Evolutionary conservation across 2,329 filamentous ascomycete genomes (phyloP).

Genomic region (Talaromyces piceae): DNA sequence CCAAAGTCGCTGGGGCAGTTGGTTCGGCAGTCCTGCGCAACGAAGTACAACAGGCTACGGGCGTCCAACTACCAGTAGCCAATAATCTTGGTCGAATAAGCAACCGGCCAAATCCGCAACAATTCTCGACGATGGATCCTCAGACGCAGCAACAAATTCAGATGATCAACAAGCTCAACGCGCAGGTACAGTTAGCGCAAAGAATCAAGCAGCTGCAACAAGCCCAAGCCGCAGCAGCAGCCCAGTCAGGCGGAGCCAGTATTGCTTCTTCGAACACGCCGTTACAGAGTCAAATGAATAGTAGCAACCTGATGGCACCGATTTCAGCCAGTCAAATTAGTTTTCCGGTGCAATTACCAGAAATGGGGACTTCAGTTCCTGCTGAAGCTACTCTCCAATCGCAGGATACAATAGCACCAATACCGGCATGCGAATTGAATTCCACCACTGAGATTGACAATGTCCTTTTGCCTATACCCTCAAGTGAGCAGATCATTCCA

Average conservation of each 20-base stretch:
- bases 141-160: conserved; percentile 4
- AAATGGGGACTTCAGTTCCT: background rate
- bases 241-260: background rate
- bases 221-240: background rate
- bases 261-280: background rate
- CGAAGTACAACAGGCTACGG: conserved; percentile 5
- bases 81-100: background rate
- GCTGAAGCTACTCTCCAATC: background rate
- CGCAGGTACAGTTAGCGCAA: background rate
- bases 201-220: background rate
- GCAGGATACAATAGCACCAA: conserved; percentile 1
- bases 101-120: conserved; percentile 3
- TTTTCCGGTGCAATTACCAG: background rate
- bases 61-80: conserved; percentile 1
- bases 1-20: conserved; percentile 5
- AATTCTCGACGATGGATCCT: background rate
- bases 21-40: background rate
- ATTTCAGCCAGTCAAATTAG: background rate
- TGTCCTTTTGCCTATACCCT: conserved; percentile 2
- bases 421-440: conserved; percentile 1
- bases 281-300: background rate
- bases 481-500: background rate
- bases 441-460: background rate
- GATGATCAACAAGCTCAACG: conserved; percentile 3
- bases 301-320: background rate